A percentile compares a stretch with the other conserved stretches of the same genome.
Evolutionary conservation across 139 green algal genomes (phyloP).

Genomic region (Chlorella sp.): DNA sequence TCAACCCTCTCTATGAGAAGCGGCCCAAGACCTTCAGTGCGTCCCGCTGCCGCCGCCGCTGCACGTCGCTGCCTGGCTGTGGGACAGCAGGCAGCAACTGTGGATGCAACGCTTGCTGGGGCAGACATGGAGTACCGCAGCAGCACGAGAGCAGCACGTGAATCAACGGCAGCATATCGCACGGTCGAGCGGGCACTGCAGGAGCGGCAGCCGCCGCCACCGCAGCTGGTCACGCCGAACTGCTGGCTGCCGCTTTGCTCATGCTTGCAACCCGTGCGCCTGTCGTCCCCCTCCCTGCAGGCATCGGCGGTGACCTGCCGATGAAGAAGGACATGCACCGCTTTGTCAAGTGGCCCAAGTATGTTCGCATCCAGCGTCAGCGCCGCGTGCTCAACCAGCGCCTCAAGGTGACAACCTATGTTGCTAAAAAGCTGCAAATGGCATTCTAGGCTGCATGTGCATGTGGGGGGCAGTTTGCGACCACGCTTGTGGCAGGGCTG

Average conservation of each 20-base stretch:
- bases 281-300: constrained; percentile 42
- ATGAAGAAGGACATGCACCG: constrained; percentile 93
- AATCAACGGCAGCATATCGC: too few species aligned
- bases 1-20: constrained; percentile 98
- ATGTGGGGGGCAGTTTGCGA: too few species aligned
- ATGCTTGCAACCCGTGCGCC: neutral
- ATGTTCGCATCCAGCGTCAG: constrained; percentile 98
- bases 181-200: too few species aligned
- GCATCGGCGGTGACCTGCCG: constrained; percentile 84
- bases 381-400: constrained; percentile 94
- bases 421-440: too few species aligned
- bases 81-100: too few species aligned
- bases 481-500: too few species aligned
- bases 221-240: neutral
- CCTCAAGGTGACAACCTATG: constrained; percentile 91
- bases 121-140: too few species aligned
- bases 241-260: neutral
- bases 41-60: constrained; percentile 10
- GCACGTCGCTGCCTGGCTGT: too few species aligned
- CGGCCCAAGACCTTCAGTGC: constrained; percentile 90
- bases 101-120: neutral
- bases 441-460: too few species aligned
- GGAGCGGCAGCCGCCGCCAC: neutral
- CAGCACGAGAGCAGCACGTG: too few species aligned
- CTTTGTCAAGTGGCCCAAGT: constrained; percentile 99